phyloP scores from a whole-genome alignment of 805 yeast species.

The Metschnikowia dekortorum region DNA sequence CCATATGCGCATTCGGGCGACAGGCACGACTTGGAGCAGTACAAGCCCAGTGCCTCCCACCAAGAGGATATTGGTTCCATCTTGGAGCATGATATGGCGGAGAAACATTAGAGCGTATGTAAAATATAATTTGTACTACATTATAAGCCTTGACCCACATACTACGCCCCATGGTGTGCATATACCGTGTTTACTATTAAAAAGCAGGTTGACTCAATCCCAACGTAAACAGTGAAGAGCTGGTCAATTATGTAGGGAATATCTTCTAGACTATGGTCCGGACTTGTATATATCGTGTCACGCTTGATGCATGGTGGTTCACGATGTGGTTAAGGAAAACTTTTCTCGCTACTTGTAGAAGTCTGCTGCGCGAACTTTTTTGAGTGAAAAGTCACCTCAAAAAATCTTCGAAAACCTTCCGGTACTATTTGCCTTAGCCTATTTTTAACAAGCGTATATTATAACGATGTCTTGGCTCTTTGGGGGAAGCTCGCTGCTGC shows the following conservation, averaged over 20 bases:
- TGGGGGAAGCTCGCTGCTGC: constrained; percentile 29
- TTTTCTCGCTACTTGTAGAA: neutral
- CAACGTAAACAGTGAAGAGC: too few species aligned
- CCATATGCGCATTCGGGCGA: constrained; percentile 13
- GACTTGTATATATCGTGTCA: neutral
- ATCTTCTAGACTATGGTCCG: neutral
- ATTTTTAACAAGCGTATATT: neutral
- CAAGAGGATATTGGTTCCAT: constrained; percentile 7
- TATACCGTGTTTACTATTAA: neutral
- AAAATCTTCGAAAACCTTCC: constrained; percentile 1
- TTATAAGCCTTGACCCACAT: neutral
- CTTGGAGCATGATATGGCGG: constrained; percentile 4
- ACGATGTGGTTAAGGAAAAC: neutral
- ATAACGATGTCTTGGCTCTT: constrained; percentile 47
- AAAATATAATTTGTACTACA: neutral
- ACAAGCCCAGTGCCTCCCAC: constrained; percentile 4
- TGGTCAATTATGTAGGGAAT: too few species aligned
- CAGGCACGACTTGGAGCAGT: constrained; percentile 10
- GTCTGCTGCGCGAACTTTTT: constrained; percentile 4
- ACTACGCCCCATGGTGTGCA: neutral
- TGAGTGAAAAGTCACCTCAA: constrained; percentile 1
- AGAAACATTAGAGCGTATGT: constrained; percentile 1
- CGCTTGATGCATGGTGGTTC: neutral
- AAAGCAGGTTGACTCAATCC: neutral
- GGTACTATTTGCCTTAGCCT: constrained; percentile 1